Evolutionary conservation across 176 grass and related monocot genomes (phyloP).

Genomic region (Triticum urartu): DNA sequence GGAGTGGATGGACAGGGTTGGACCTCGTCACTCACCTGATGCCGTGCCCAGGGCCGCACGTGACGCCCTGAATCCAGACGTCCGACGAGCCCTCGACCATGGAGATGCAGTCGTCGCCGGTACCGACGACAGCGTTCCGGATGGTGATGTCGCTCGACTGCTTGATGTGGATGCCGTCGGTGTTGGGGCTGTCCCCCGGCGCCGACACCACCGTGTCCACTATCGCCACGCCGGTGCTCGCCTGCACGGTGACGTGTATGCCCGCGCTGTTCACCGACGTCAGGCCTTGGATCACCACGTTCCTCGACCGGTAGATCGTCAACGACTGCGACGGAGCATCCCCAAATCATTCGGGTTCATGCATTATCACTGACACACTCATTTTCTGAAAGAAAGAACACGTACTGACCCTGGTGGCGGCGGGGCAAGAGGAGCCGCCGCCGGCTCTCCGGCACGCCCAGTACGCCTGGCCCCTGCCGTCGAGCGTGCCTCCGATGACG

Average conservation of each 20-base stretch:
- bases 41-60: conserved; percentile 56
- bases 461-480: conserved; percentile 44
- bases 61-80: conserved; percentile 42
- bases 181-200: conserved; percentile 68
- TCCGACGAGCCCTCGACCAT: conserved; percentile 42
- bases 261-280: conserved; percentile 42
- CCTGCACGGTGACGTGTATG: conserved; percentile 50
- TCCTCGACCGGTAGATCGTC: conserved; percentile 37
- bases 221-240: conserved; percentile 40
- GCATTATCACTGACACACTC: no score
- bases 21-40: conserved; percentile 31
- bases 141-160: conserved; percentile 44
- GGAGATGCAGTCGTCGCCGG: conserved; percentile 68
- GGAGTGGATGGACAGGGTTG: neutral
- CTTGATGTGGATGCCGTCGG: conserved; percentile 79
- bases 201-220: conserved; percentile 36
- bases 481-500: conserved; percentile 42
- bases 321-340: conserved; percentile 33
- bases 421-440: conserved; percentile 33
- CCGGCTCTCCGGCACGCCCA: conserved; percentile 46
- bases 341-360: no score
- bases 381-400: neutral
- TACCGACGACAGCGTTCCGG: conserved; percentile 19
- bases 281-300: conserved; percentile 42
- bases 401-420: conserved; percentile 35